Conservation (phyloP, 345 rosid genomes). For the Hibiscus syriacus region DNA sequence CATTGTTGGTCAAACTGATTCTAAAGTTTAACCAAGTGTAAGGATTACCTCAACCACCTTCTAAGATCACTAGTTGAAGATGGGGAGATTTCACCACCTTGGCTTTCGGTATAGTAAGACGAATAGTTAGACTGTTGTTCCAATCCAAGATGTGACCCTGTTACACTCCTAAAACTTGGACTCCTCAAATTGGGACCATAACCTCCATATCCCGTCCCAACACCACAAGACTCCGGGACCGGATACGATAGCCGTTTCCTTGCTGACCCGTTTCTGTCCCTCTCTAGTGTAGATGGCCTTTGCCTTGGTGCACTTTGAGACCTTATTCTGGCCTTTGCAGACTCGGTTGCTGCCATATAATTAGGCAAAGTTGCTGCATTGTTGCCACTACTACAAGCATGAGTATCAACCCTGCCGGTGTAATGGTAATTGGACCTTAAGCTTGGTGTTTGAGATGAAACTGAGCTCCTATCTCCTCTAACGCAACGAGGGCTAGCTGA, state of each 20-base stretch:
- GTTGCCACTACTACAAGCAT: conserved; percentile 19
- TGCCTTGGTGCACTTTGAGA: conserved; percentile 88
- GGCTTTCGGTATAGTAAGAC: conserved; percentile 67
- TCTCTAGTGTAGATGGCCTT: conserved; percentile 67
- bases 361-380: conserved; percentile 52
- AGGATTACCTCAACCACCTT: conserved; percentile 59
- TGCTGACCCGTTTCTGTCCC: conserved; percentile 49
- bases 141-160: conserved; percentile 45
- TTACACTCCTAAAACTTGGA: conserved; percentile 68
- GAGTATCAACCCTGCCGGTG: conserved; percentile 28
- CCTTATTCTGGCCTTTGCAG: conserved; percentile 69
- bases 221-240: conserved; percentile 37
- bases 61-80: conserved; percentile 57
- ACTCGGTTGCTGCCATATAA: conserved; percentile 80
- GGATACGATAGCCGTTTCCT: conserved; percentile 69
- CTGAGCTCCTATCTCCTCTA: conserved; percentile 47
- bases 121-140: conserved; percentile 76
- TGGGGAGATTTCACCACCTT: conserved; percentile 63
- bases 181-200: conserved; percentile 46
- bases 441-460: conserved; percentile 71
- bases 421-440: conserved; percentile 60
- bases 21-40: background rate
- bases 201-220: conserved; percentile 28
- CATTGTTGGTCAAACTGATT: background rate
- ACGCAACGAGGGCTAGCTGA: conserved; percentile 62